Evolutionary conservation across 2,329 filamentous ascomycete species (phyloP), one percentile per base, ranked within the genome.

Genomic region (Aspergillus costaricaensis): DNA sequence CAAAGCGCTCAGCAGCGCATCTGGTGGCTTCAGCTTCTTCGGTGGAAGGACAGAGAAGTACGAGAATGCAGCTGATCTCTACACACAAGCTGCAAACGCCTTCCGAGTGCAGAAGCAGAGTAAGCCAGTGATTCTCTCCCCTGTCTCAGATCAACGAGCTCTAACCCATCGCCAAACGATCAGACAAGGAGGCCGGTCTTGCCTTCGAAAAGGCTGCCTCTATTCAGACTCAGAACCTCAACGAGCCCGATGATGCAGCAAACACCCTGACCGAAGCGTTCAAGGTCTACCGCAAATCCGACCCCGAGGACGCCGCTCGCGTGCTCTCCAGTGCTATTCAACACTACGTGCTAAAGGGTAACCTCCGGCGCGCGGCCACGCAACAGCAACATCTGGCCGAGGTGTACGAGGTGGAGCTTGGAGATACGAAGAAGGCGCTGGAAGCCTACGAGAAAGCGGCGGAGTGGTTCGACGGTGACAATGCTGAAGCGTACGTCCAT

Each of bases 341-440:
- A 60, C 91, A 95, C 75, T 98, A 96, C 79, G 94, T 91, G 68
- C 80, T 86, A 68, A 93, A 92, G 79, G 93, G 93, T 63, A 96
- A 96, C 78, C 93, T 96, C 79, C 86, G 93, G 67, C 86, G 94
- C 59, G 94, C 95, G 14, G 95, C 95, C 10, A 90, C 91, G 23
- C 90, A 96, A 76, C 91, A 96, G 81, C 91, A 98, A 79, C 90
- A 90, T 65, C 81, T 96, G 62, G 95, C 88, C 17, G 92, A 97
- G 73, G 80, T 96, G 25, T 94, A 90, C 70, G 93, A 98, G 81
- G 82, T 86, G 39, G 91, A 96, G 69, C 76, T 96, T 17, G 88
- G 88, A 8, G 91, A 97, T 75, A 82, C 85, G 66, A 90, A 91
- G 79, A 85, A 85, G 64, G 94, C 95, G 9, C 84, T 94, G 59